Conservation (phyloP, 768 basidiomycete genomes). For the Boletus rubroflammeus region DNA sequence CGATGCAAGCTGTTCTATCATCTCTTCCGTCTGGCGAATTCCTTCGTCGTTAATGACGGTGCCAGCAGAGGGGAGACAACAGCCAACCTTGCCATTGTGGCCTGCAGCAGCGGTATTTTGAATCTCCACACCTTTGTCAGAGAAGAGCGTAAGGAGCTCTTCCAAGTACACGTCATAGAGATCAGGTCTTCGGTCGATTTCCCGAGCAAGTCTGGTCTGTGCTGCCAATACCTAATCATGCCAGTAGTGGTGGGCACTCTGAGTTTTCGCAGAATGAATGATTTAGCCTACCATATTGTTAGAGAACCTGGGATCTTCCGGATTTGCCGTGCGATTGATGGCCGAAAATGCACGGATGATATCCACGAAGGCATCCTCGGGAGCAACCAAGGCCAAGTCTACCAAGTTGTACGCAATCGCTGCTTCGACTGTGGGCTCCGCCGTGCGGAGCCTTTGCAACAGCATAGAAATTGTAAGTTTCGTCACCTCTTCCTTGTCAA, state of each 20-base stretch:
- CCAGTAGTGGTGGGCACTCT: not conserved
- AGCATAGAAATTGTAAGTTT: slow-evolving; percentile 90
- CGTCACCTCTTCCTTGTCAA: slow-evolving; percentile 82
- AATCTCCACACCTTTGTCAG: slow-evolving; percentile 87
- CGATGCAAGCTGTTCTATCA: slow-evolving; percentile 84
- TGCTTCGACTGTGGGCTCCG: slow-evolving; percentile 86
- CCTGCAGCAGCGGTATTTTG: slow-evolving; percentile 74
- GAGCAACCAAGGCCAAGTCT: slow-evolving; percentile 78
- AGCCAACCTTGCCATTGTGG: slow-evolving; percentile 59
- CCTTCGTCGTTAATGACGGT: slow-evolving; percentile 3
- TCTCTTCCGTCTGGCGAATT: slow-evolving; percentile 60
- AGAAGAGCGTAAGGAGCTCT: slow-evolving; percentile 83
- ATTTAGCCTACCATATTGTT: slow-evolving; percentile 74
- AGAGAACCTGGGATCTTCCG: slow-evolving; percentile 83
- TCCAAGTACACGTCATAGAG: slow-evolving; percentile 74
- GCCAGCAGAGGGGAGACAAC: slow-evolving; percentile 4
- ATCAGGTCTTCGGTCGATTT: slow-evolving; percentile 69
- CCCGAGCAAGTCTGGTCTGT: slow-evolving; percentile 84
- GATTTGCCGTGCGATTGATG: slow-evolving; percentile 83
- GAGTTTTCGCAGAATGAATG: not conserved
- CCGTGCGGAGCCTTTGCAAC: slow-evolving; percentile 77
- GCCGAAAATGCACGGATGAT: slow-evolving; percentile 80
- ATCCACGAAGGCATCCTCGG: slow-evolving; percentile 74
- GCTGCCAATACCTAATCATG: slow-evolving; percentile 72
- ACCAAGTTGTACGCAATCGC: slow-evolving; percentile 91